Base-by-base conservation (phyloP, 1,139 yeast genomes). In the Scheffersomyces quercinus region DNA sequence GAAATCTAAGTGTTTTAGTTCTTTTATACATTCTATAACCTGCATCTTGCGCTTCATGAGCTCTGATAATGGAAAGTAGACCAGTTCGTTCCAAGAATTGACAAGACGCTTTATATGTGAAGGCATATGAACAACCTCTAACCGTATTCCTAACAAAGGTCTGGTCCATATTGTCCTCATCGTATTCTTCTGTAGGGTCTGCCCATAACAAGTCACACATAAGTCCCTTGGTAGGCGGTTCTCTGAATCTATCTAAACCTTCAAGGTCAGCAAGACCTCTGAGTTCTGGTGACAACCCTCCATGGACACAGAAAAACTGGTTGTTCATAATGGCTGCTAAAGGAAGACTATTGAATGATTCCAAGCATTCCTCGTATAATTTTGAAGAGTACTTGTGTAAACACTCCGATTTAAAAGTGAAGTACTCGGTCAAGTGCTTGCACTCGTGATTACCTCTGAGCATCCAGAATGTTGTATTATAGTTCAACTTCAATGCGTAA, bases 131-230 rank as follows among this genome's bases (percentile, higher is more conserved):
- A 63, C 99, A 93, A 2, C 98, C 98, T 53, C 99, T 78, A 29
- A 88, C 91, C 16, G 83, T 69, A 64, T 93, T 93, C 43, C 69
- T 56, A n/a, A 73, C 54, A 59, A 82, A 93, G 11, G 75, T 71
- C 28, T 76, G 77, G 40, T 75, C 81, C 49, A 64, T 56, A 44
- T 72, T 72, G 48, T 84, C 91, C 5, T 73, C 81, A 59, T 95
- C 99, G 61, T 88, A 93, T 42, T 85, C 86, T 54, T 90, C 96
- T 28, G 85, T 70, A 0, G 99, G 99, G 62, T 93, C 99, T 0
- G 97, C 88, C 99, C 99, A 93, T 56, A 93, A 76, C 51, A 93
- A 70, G 65, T 93, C 99, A 67, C 98, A 91, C 93, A 90, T 88
- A 45, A 93, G 67, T 0, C 99, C 99, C 49, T 84, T 81, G 3